Percentiles rank a stretch among this genome's conserved stretches.
These are phyloP conservation scores for Solanum chilense DNA, from an alignment of 257 asterid genomes.

Conservation along the genomic window DNA sequence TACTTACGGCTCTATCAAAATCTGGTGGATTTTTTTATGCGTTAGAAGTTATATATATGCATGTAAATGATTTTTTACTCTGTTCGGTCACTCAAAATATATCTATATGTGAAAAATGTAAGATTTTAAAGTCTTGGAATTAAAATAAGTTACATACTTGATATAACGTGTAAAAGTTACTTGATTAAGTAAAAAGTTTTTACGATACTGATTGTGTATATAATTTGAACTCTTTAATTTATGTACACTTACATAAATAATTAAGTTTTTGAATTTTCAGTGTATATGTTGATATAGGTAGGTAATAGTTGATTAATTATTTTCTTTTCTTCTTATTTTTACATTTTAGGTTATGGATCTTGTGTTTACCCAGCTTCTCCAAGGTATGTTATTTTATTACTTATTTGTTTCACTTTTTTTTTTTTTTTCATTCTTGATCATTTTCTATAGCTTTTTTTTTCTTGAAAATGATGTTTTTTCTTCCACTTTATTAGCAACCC, in stretches of 20 bases:
- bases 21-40: no score
- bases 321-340: background rate
- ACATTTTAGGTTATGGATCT: slow-evolving; percentile 71
- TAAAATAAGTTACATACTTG: background rate
- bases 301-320: background rate
- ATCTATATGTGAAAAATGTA: background rate
- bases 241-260: background rate
- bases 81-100: no score
- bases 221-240: background rate
- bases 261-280: background rate
- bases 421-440: background rate
- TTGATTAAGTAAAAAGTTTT: background rate
- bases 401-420: background rate
- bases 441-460: background rate
- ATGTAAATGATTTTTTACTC: background rate
- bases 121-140: background rate
- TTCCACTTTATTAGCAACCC: background rate
- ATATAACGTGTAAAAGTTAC: background rate
- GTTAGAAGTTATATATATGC: background rate
- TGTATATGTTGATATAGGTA: background rate
- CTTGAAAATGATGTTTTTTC: background rate
- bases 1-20: background rate
- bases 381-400: slow-evolving; percentile 22
- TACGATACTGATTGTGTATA: rapidly evolving
- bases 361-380: slow-evolving; percentile 77